These are phyloP conservation scores for Trametes punicea DNA, from an alignment of 768 basidiomycete genomes.

Conservation along the genomic window DNA sequence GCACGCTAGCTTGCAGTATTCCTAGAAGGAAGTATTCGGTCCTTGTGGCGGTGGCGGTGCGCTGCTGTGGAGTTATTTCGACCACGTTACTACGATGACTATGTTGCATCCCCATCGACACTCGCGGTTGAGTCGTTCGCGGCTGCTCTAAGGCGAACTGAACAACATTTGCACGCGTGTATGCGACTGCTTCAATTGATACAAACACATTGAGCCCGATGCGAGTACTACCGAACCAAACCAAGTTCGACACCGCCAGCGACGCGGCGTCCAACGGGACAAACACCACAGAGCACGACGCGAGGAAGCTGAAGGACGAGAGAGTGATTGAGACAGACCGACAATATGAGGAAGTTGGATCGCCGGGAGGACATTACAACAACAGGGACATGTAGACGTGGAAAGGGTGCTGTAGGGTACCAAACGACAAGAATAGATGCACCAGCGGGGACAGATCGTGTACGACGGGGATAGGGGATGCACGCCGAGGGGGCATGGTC, in stretches of 20 bases:
- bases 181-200: neutral
- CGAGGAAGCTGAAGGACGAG: too few species aligned
- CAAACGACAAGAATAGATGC: constrained; percentile 1
- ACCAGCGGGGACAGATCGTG: neutral
- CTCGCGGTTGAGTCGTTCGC: neutral
- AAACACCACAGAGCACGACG: neutral
- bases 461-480: too few species aligned
- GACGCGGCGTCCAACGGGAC: too few species aligned
- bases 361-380: neutral
- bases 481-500: too few species aligned
- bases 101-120: neutral
- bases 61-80: neutral
- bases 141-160: too few species aligned
- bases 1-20: too few species aligned
- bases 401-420: neutral
- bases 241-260: neutral
- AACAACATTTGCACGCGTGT: neutral
- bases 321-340: too few species aligned
- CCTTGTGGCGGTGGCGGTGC: neutral
- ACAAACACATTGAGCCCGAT: neutral
- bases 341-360: neutral
- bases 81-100: too few species aligned
- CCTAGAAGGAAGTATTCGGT: neutral
- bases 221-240: neutral
- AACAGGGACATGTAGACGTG: neutral